Evolutionary conservation across 306 rosid genomes (phyloP), one percentile per base, ranked within the genome.

Genomic region (Vicia sativa): DNA sequence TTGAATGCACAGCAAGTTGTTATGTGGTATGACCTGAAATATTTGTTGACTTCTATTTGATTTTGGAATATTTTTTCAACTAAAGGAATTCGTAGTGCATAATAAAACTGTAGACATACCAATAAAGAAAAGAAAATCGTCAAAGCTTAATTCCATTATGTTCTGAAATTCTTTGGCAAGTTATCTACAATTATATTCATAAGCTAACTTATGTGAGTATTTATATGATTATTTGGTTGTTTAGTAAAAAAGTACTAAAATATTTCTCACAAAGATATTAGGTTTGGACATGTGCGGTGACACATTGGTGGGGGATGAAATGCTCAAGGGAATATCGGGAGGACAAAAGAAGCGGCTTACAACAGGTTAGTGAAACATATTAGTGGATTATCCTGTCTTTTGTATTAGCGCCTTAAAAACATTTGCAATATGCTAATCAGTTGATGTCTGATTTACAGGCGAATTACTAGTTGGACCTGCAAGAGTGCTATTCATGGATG

Each of bases 281-380:
- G 99, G 99, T 85, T 83, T 95, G 96, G 99, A 95, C 82, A 73
- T 87, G 48, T 95, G 99, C 64, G 97, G 96, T 82, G 99, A 95
- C 85, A 95, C 99, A 60, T 79, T 95, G 82, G 97, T 88, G 42
- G 99, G 99, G 62, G 97, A 95, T 81, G 99, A 90, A 87, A 95
- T 95, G 99, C 92, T 95, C 10, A 95, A 95, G 76, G 99, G 99
- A 34, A 91, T 95, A 60, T 95, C 99, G 7, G 99, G 99, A 41
- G 99, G 99, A 4, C 99, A 95, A 81, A 95, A 95, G 85, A 95
- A 95, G 80, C 90, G 99, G 75, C 99, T 95, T 34, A 87, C 99
- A n/a, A 88, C 99, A 81, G 99, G 99, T 91, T 63, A 67, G 29
- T 60, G 53, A 14, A 57, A 65, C 38, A 4, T 26, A 55, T 3